Evolutionary conservation across 2,329 filamentous ascomycete genomes (phyloP).

Genomic region (Alternaria sp.): DNA sequence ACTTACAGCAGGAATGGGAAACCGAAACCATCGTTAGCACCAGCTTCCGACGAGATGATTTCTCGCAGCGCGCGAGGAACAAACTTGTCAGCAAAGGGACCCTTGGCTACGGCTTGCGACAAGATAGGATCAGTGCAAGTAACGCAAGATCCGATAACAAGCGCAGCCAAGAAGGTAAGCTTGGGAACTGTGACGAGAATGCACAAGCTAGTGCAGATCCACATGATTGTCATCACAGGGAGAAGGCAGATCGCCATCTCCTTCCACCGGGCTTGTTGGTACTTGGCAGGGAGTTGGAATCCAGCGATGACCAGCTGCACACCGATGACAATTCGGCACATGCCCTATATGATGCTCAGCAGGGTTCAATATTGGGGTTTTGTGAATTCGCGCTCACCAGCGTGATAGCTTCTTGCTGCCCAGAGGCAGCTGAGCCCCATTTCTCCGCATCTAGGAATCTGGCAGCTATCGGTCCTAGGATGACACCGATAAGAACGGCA

Average conservation of each 20-base stretch:
- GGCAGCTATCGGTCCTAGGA: slow-evolving; percentile 61
- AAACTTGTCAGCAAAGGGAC: slow-evolving; percentile 67
- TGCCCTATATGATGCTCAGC: slow-evolving; percentile 40
- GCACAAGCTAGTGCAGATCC: slow-evolving; percentile 64
- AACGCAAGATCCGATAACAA: slow-evolving; percentile 67
- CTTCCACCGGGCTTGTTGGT: slow-evolving; percentile 57
- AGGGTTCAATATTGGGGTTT: neutral
- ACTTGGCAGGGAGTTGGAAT: slow-evolving; percentile 66
- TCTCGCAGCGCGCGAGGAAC: slow-evolving; percentile 64
- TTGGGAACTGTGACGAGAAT: slow-evolving; percentile 63
- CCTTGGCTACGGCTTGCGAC: slow-evolving; percentile 67
- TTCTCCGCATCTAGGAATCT: slow-evolving; percentile 58
- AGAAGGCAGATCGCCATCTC: slow-evolving; percentile 63
- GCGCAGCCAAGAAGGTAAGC: slow-evolving; percentile 54
- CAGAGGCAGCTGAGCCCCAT: slow-evolving; percentile 45
- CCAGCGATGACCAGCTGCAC: slow-evolving; percentile 69
- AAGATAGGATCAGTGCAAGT: slow-evolving; percentile 69
- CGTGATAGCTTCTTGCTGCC: slow-evolving; percentile 49
- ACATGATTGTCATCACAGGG: slow-evolving; percentile 68
- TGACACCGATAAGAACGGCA: slow-evolving; percentile 60
- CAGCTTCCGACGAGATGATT: slow-evolving; percentile 67
- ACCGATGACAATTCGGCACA: slow-evolving; percentile 66
- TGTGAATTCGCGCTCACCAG: slow-evolving; percentile 40
- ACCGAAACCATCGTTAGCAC: slow-evolving; percentile 67
- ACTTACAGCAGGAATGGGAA: slow-evolving; percentile 61